Conservation (phyloP, 2,329 filamentous ascomycete genomes). For the Diaporthe sp. region DNA sequence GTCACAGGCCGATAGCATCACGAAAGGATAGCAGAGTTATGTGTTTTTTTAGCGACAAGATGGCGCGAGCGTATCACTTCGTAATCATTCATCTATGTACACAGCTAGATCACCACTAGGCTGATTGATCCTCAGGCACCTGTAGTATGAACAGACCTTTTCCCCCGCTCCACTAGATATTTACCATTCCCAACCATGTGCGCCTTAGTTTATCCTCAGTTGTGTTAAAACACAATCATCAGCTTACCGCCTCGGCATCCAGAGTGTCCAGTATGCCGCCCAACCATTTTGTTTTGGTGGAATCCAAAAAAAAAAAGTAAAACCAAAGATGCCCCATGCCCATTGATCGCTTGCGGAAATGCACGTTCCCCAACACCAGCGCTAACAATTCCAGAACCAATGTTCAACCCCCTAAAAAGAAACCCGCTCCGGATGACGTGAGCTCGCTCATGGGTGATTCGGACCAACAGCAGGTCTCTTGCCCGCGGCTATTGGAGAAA, state of each 20-base stretch:
- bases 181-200: slow-evolving; percentile 12
- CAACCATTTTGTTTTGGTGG: slow-evolving; percentile 22
- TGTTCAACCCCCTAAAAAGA: background rate
- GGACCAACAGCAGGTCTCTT: slow-evolving; percentile 14
- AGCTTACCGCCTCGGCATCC: slow-evolving; percentile 1
- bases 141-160: slow-evolving; percentile 23
- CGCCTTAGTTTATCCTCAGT: slow-evolving; percentile 19
- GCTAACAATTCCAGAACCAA: slow-evolving; percentile 22
- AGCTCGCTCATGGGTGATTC: slow-evolving; percentile 17
- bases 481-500: slow-evolving; percentile 17
- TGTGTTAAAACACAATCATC: background rate
- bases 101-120: slow-evolving; percentile 16
- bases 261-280: slow-evolving; percentile 7
- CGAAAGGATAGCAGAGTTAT: background rate
- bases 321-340: slow-evolving; percentile 12
- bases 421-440: slow-evolving; percentile 6
- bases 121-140: slow-evolving; percentile 7
- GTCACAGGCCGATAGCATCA: background rate
- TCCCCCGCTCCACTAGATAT: background rate
- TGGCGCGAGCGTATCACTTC: slow-evolving; percentile 21
- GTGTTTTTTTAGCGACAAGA: background rate
- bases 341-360: slow-evolving; percentile 31
- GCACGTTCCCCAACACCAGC: slow-evolving; percentile 36
- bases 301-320: background rate
- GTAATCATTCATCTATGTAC: slow-evolving; percentile 32